A percentile compares a stretch with the other conserved stretches of the same genome.
phyloP scores from a whole-genome alignment of 176 grass and related monocot species.

The Zoysia pacifica region DNA sequence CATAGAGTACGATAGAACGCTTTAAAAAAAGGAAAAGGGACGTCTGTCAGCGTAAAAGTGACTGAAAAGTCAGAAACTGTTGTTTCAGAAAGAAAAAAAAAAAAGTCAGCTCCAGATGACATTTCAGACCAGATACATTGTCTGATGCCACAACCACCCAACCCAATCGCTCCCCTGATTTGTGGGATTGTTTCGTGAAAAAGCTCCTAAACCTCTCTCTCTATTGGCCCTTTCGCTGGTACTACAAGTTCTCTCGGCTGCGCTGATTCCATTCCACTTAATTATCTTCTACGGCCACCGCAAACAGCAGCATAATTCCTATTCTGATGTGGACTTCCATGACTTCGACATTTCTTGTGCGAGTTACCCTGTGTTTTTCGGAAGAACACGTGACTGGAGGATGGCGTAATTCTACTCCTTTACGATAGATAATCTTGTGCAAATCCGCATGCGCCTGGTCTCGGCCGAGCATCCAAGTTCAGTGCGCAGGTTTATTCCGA shows the following conservation, averaged over 20 bases:
- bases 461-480: conserved; percentile 5
- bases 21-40: too few species aligned
- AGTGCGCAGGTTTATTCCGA: conserved; percentile 23
- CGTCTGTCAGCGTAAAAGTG: too few species aligned
- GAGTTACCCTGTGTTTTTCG: not conserved
- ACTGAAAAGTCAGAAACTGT: conserved; percentile 10
- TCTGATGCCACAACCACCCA: not conserved
- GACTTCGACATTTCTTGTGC: not conserved
- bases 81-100: too few species aligned
- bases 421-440: not conserved
- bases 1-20: too few species aligned
- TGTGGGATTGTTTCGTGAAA: not conserved
- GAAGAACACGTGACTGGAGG: not conserved
- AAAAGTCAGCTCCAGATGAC: not conserved
- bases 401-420: too few species aligned
- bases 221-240: too few species aligned
- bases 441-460: not conserved
- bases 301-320: not conserved
- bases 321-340: not conserved
- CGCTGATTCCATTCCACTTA: too few species aligned
- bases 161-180: not conserved
- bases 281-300: too few species aligned
- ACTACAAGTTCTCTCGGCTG: not conserved
- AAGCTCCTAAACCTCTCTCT: not conserved
- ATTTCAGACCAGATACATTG: too few species aligned